Base-by-base conservation (phyloP, 306 rosid genomes). In the Ormosia semicastrata region DNA sequence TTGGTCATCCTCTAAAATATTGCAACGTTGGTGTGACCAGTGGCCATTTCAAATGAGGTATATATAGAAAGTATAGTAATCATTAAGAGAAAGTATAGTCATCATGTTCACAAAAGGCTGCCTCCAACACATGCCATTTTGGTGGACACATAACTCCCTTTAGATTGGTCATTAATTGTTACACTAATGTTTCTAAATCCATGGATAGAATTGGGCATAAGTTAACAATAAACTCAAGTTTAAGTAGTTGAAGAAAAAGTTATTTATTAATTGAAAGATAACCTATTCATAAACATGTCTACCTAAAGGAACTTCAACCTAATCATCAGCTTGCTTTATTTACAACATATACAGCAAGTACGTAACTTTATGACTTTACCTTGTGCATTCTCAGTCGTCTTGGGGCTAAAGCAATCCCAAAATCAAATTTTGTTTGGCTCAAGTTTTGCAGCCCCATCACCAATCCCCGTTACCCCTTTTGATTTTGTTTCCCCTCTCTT, bases 401-500 rank as follows among this genome's bases (percentile, higher is more conserved):
- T 82, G 68, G 49, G 63, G 29, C 83, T 73, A 73, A 88, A 77
- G 87, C 85, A 88, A 88, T 66, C 80, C 40, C 71, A 77, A 84
- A 79, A 81, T 79, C 53, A 54, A 79, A 71, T 32, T 54, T 46
- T 54, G 60, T 32, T 63, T 69, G 75, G 81, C 71, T 43, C 41
- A 47, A 79, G 4, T 33, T 41, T 50, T 13, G 36, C 13, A 82
- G 32, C 54, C 72, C 75, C 62, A 10, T 71, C 79, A 74, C 53
- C 76, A 81, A 44, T 54, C 76, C 53, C 80, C 15, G 11, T 17
- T 7, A 46, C 33, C 46, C 58, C n/a, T 33, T 74, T 65, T 50
- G 46, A 40, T 40, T 30, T 32, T 68, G 47, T 13, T 49, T 54
- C 15, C 58, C 62, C 72, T 24, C 62, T 57, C 18, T 67, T 67